Conservation (phyloP, 208 protist species). For the Acanthamoeba royreba region DNA sequence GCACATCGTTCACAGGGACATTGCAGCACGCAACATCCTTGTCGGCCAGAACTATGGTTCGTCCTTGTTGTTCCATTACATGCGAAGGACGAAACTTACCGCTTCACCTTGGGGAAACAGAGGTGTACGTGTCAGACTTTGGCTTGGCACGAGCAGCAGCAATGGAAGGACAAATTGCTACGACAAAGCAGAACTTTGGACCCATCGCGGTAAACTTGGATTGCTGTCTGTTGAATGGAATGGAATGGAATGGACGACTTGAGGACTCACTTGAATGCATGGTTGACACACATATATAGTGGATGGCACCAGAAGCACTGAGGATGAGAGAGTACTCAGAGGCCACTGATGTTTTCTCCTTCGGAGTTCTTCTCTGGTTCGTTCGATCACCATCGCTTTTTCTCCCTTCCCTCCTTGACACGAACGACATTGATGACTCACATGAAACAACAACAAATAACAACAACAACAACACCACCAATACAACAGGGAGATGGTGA, state of each 20-base stretch:
- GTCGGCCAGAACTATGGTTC: background rate
- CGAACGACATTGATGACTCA: background rate
- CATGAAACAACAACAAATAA: no score
- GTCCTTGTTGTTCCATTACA: background rate
- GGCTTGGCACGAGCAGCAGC: background rate
- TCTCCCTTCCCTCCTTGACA: background rate
- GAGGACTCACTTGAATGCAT: no score
- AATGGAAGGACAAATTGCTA: background rate
- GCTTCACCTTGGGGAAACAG: background rate
- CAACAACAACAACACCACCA: no score
- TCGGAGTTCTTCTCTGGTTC: background rate
- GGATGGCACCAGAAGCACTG: no score
- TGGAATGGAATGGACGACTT: no score
- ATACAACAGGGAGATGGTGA: slow-evolving; percentile 1
- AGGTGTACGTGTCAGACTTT: slow-evolving; percentile 9
- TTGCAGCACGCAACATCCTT: slow-evolving; percentile 14
- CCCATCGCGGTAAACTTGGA: background rate
- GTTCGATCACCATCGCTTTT: background rate
- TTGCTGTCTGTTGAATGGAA: no score
- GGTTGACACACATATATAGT: no score
- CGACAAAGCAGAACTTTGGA: background rate
- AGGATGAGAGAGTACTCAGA: background rate
- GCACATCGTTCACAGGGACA: slow-evolving; percentile 7
- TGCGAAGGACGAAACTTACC: background rate
- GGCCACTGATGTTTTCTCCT: background rate